phyloP scores from a whole-genome alignment of 73 alveolate genomes.

The Paramecium primaurelia region DNA sequence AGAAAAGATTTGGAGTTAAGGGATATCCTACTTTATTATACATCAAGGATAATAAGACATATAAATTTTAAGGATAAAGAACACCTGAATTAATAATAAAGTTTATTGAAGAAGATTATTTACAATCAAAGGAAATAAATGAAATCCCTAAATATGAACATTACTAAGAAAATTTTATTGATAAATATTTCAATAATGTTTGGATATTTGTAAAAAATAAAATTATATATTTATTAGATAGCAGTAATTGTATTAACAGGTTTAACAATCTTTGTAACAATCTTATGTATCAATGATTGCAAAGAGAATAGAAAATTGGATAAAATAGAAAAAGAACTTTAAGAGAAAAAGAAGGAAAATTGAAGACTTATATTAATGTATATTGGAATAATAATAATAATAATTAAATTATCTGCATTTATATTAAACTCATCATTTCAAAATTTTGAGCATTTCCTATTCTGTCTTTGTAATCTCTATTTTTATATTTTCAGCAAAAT shows the following conservation, averaged over 20 bases:
- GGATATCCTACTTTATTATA: slow-evolving; percentile 57
- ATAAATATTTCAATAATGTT: not conserved
- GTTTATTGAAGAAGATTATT: not conserved
- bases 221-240: not conserved
- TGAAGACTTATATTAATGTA: not conserved
- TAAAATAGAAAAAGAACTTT: not conserved
- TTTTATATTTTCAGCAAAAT: not conserved
- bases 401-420: not conserved
- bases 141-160: not conserved
- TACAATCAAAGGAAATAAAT: not conserved
- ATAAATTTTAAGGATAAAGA: slow-evolving; percentile 19
- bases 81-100: not conserved
- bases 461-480: not conserved
- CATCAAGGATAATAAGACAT: slow-evolving; percentile 8
- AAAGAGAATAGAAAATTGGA: not conserved
- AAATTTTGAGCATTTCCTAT: not conserved
- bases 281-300: not conserved
- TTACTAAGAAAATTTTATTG: not conserved
- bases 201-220: not conserved
- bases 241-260: not conserved
- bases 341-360: not conserved
- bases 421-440: not conserved
- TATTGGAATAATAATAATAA: not conserved
- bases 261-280: not conserved
- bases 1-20: slow-evolving; percentile 23